Percentiles rank a stretch among this genome's conserved stretches.
These are phyloP conservation scores for Trichoderma sp. DNA, from an alignment of 2,329 filamentous ascomycete genomes.

Conservation along the genomic window DNA sequence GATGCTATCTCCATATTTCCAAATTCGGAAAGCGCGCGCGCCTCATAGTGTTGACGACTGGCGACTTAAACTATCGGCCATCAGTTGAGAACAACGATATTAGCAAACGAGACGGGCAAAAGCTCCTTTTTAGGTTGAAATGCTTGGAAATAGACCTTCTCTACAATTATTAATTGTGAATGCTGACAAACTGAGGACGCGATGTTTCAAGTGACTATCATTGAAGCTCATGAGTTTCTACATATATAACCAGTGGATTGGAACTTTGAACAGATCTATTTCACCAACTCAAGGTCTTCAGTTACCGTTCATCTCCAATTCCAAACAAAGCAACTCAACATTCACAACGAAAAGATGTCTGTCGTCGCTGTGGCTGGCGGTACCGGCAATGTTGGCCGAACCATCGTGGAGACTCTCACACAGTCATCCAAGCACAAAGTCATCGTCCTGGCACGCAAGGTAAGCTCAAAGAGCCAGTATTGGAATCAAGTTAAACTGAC, in stretches of 20 bases:
- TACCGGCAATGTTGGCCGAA: constrained; percentile 44
- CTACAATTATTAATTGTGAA: not conserved
- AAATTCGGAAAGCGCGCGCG: not conserved
- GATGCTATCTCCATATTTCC: not conserved
- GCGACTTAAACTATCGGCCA: not conserved
- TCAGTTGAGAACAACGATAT: not conserved
- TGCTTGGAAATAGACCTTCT: not conserved
- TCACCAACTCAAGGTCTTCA: not conserved
- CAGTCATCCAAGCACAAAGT: constrained; percentile 37
- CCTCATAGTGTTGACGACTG: not conserved
- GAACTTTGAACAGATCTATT: not conserved
- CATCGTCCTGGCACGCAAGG: constrained; percentile 23
- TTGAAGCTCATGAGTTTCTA: not conserved
- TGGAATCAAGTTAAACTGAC: not conserved
- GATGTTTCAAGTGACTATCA: not conserved
- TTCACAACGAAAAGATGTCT: constrained; percentile 26
- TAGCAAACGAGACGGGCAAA: not conserved
- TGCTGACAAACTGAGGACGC: not conserved
- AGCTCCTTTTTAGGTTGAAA: not conserved
- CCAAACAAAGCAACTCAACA: too few species aligned
- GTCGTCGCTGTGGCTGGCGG: constrained; percentile 37
- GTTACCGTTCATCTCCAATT: too few species aligned
- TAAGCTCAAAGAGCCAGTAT: not conserved
- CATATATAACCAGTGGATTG: not conserved
- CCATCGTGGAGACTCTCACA: constrained; percentile 44